phyloP scores from a whole-genome alignment of 148 eudicot genomes.

The Diospyros lotus region DNA sequence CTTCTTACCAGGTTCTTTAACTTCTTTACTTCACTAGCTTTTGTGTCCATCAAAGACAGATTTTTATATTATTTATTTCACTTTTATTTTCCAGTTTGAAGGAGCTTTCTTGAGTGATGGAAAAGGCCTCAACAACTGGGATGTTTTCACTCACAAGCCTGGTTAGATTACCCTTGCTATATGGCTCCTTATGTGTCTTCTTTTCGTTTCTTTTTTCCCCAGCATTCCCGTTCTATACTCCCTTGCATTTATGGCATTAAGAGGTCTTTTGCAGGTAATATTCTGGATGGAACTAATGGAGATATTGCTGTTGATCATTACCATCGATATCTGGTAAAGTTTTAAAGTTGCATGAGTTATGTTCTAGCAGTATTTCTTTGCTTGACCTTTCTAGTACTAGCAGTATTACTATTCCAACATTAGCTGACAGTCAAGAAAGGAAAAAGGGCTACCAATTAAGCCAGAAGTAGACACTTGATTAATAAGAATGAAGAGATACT shows the following conservation, averaged over 20 bases:
- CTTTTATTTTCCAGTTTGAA: slow-evolving; percentile 42
- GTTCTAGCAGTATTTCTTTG: no score
- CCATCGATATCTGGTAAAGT: slow-evolving; percentile 57
- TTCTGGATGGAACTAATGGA: slow-evolving; percentile 60
- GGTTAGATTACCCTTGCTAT: slow-evolving; percentile 17
- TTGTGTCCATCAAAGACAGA: neutral
- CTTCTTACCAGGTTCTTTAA: slow-evolving; percentile 58
- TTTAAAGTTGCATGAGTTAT: neutral
- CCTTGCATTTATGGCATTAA: no score
- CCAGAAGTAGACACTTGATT: no score
- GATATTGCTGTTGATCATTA: slow-evolving; percentile 75
- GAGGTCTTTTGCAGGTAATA: slow-evolving; percentile 36
- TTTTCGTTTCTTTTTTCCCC: neutral
- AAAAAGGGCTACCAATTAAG: no score
- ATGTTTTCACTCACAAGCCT: slow-evolving; percentile 53
- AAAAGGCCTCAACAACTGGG: slow-evolving; percentile 77
- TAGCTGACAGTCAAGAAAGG: no score
- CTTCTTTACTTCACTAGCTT: neutral
- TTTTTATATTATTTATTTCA: neutral
- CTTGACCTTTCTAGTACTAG: no score
- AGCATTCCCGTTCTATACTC: neutral
- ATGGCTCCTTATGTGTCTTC: neutral
- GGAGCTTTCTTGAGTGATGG: slow-evolving; percentile 67
- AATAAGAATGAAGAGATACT: no score
- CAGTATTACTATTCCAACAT: no score